Evolutionary conservation across 2,329 filamentous ascomycete genomes (phyloP), one percentile per base, ranked within the genome.

Genomic region (Clonostachys rosea): DNA sequence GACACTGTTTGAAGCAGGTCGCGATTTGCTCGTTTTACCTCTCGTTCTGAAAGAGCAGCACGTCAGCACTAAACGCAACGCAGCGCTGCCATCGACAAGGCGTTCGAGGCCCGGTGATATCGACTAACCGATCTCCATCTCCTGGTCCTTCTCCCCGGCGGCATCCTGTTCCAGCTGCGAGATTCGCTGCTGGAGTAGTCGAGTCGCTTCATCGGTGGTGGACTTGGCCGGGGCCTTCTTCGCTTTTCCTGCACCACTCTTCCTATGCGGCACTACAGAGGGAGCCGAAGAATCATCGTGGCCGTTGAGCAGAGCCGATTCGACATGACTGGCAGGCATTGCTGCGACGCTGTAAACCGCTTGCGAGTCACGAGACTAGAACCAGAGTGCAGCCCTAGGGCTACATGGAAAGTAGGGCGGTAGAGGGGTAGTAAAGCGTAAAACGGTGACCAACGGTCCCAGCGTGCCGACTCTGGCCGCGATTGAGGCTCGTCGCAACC

Each of bases 141-240:
- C 91, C 69, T 96, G 90, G 57, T 95, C 92, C 68, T 95, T 96
- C 65, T 96, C 91, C 50, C 90, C 89, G 11, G 91, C 91, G 44
- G 87, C 89, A 75, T 96, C 91, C 52, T 90, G 87, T 67, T 99
- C 94, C 49, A 99, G 75, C 71, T 97, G 94, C 18, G 91, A 92
- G 63, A 99, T 96, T 62, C 95, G 90, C 52, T 91, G 90, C 52
- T 91, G 87, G 45, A 99, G 81, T 54, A 96, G 79, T 68, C 96
- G 95, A 51, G 90, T 90, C 42, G 91, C 91, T 68, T 97, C 94
- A 58, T 49, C 47, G 42, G 18, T 43, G 35, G 16, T 46, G 12
- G 47, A 45, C 48, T 52, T 48, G 64, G 96, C 91, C 54, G 89
- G 73, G 43, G 80, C 75, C 71, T 95, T 95, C 73, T 95, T 95